Base-by-base conservation (phyloP, 1,284 basidiomycete genomes). In the Jaminaea rosea region DNA sequence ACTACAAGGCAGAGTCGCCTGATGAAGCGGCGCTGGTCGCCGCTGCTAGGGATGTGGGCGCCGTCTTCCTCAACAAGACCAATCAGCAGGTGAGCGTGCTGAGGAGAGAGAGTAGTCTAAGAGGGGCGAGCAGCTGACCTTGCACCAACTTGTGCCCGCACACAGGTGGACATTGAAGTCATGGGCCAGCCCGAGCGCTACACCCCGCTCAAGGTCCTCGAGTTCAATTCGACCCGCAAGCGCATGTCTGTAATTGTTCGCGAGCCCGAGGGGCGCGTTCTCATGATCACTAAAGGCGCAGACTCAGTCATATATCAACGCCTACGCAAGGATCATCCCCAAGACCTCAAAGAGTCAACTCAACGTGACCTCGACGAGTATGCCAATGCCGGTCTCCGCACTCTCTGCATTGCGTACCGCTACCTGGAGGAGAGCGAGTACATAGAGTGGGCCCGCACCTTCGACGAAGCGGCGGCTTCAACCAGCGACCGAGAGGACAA, bases 1-100 rank as follows among this genome's bases (percentile, higher is more conserved):
- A 88, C 52, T 97, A 96, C 80, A 96, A 97, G 77, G 91, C 92
- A 6, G 90, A 97, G 76, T 88, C 85, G 2, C 89, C 90, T 0
- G 92, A 97, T 71, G 93, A 97, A 74, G 88, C 90, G 9, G 92
- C 93, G 3, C 80, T 97, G 19, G 92, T 97, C 2, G 84, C 82
- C 32, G 90, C 87, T 9, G 91, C 93, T 8, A 80, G 92, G 36
- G 93, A 96, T 71, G 84, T 84, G 11, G 93, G 92, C 0, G 96
- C 94, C 71, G 88, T 88, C 0, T 97, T 96, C 75, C 77, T 94
- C 44, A 80, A 80, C 57, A 85, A 85, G 74, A 80, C 81, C 46
- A 86, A 85, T 73, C 83, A 86, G 44, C 76, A 78, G 11, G n/a
- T n/a, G n/a, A n/a, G n/a, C n/a, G n/a, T n/a, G n/a, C n/a, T n/a